These are phyloP conservation scores for Suaeda aralocaspica DNA, from an alignment of 148 eudicot species.

Conservation along the genomic window DNA sequence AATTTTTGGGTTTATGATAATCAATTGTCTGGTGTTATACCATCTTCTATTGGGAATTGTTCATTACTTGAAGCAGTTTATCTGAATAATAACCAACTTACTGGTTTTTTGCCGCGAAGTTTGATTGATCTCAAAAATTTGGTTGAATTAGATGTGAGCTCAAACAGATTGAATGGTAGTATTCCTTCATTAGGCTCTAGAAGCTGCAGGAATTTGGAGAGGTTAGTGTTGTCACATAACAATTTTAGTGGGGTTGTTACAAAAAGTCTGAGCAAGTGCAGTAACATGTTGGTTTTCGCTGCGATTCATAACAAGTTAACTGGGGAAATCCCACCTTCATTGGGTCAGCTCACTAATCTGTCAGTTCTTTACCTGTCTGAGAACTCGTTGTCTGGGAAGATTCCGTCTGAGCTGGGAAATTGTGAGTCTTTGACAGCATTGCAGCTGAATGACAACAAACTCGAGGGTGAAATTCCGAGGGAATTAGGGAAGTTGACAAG, in stretches of 20 bases:
- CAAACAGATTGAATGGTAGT: constrained; percentile 44
- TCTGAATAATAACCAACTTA: constrained; percentile 40
- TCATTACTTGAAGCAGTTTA: constrained; percentile 34
- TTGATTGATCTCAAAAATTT: constrained; percentile 45
- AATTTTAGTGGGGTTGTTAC: constrained; percentile 48
- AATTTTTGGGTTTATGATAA: constrained; percentile 38
- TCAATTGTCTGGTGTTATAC: constrained; percentile 49
- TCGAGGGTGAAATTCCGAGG: constrained; percentile 61
- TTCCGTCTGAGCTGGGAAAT: constrained; percentile 72
- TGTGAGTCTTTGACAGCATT: constrained; percentile 44
- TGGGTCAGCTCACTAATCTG: constrained; percentile 47
- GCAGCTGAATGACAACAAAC: constrained; percentile 42
- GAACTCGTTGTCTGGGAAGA: constrained; percentile 53
- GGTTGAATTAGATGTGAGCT: constrained; percentile 30
- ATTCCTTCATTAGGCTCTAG: constrained; percentile 52
- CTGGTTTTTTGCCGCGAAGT: constrained; percentile 53
- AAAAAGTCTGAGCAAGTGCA: constrained; percentile 52
- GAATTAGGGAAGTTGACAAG: constrained; percentile 50
- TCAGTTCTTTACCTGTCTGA: constrained; percentile 40
- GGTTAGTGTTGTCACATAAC: constrained; percentile 50
- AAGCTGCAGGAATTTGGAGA: constrained; percentile 35
- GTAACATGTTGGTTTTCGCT: constrained; percentile 35
- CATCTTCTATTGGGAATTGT: constrained; percentile 58
- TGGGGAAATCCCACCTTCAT: constrained; percentile 61
- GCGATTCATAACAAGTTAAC: constrained; percentile 46